Evolutionary conservation across 371 early-diverging fungal species (phyloP).

Genomic region (Circinella umbellata): DNA sequence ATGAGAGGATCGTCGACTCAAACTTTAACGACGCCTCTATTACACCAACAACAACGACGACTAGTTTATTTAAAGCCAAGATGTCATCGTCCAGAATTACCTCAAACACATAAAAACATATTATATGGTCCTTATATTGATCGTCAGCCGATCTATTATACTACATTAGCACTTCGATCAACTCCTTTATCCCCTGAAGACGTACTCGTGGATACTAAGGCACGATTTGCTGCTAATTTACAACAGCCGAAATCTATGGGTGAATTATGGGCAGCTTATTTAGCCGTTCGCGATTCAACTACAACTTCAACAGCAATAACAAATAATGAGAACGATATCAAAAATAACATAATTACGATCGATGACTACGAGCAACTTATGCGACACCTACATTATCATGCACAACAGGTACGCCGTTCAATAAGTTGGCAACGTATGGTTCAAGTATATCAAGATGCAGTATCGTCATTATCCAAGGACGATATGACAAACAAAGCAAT

Average conservation of each 20-base stretch:
- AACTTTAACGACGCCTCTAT: background rate
- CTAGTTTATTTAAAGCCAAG: background rate
- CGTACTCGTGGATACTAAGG: conserved; percentile 2
- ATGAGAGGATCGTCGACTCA: background rate
- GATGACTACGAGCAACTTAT: conserved; percentile 45
- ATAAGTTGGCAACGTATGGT: conserved; percentile 26
- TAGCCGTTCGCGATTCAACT: conserved; percentile 9
- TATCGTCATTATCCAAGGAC: background rate
- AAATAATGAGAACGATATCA: background rate
- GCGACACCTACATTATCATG: background rate
- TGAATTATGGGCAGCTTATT: conserved; percentile 20
- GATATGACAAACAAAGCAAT: conserved; percentile 24
- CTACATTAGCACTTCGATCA: conserved; percentile 1
- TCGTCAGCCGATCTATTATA: conserved; percentile 4
- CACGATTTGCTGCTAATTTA: conserved; percentile 12
- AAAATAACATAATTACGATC: conserved; percentile 7
- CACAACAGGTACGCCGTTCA: conserved; percentile 23
- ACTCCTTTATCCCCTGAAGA: conserved; percentile 8
- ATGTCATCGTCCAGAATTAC: background rate
- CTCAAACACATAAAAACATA: background rate
- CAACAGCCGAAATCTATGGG: conserved; percentile 7
- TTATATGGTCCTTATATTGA: background rate
- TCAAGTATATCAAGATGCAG: conserved; percentile 26
- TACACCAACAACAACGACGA: background rate
- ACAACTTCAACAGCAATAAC: background rate